Conservation (phyloP, 2,329 filamentous ascomycete species). For the Tolypocladium cylindrosporum region DNA sequence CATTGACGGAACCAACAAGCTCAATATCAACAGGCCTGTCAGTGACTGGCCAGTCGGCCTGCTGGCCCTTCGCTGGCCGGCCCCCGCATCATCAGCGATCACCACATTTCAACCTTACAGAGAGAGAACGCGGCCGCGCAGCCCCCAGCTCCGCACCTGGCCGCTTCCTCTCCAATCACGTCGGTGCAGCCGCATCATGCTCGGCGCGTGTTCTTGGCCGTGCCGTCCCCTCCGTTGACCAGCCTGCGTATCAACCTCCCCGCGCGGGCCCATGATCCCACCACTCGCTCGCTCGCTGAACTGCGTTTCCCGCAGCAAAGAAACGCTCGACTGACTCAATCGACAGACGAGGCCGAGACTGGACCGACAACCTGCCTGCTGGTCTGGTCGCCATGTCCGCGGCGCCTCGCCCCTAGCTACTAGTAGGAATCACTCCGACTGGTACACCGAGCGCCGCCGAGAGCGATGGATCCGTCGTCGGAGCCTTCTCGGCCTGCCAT, state of each 20-base stretch:
- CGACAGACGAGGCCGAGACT: not conserved
- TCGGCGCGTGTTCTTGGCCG: not conserved
- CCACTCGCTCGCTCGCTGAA: not conserved
- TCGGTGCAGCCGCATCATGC: not conserved
- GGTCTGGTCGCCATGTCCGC: slow-evolving; percentile 3
- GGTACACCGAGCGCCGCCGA: slow-evolving; percentile 2
- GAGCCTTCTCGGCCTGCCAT: slow-evolving; percentile 20
- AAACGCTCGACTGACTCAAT: not conserved
- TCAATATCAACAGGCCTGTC: not conserved
- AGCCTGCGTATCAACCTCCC: not conserved
- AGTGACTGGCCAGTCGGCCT: not conserved
- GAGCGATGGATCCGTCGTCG: slow-evolving; percentile 19
- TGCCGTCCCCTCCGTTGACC: not conserved
- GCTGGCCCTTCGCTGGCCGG: not conserved
- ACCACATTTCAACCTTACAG: not conserved
- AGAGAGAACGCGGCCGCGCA: not conserved
- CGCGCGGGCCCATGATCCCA: not conserved
- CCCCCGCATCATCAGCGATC: not conserved
- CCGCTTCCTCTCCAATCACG: slow-evolving; percentile 1
- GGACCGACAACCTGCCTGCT: not conserved
- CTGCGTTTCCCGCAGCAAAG: not conserved
- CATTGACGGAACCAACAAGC: not conserved
- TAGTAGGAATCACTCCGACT: slow-evolving; percentile 3
- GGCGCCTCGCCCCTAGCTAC: slow-evolving; percentile 3
- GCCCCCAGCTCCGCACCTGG: not conserved